Conservation (phyloP, 306 rosid species). For the Cajanus cajan region DNA sequence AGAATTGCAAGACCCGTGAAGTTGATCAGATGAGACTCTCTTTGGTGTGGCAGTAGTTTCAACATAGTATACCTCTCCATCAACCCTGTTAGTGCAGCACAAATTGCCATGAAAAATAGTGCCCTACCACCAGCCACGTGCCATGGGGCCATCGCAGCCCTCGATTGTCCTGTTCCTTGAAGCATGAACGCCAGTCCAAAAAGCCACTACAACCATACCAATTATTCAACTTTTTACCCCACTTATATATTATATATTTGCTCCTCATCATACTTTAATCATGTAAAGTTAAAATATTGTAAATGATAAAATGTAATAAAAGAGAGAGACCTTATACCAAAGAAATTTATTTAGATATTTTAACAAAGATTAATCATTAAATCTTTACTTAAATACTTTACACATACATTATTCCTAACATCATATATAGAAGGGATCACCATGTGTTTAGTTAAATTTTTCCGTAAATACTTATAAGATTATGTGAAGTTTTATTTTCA, state of each 20-base stretch:
- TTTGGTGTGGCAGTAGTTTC: not conserved
- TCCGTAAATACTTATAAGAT: too few relatives aligned
- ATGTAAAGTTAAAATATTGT: too few relatives aligned
- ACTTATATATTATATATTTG: too few relatives aligned
- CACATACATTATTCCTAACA: too few relatives aligned
- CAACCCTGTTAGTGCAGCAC: constrained; percentile 76
- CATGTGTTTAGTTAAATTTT: too few relatives aligned
- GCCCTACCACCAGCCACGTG: constrained; percentile 69
- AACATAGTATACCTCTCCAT: constrained; percentile 44
- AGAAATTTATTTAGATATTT: too few relatives aligned
- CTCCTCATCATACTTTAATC: too few relatives aligned
- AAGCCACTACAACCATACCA: constrained; percentile 54
- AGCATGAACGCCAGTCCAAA: constrained; percentile 56
- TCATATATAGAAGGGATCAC: not conserved
- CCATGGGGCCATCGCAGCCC: constrained; percentile 43
- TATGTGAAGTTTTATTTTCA: too few relatives aligned
- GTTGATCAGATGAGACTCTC: constrained; percentile 56
- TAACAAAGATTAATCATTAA: too few relatives aligned
- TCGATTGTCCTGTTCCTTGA: constrained; percentile 14
- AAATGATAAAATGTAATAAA: too few relatives aligned
- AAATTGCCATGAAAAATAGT: constrained; percentile 62
- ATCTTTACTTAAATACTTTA: too few relatives aligned
- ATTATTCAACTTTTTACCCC: not conserved
- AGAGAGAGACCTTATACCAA: too few relatives aligned
- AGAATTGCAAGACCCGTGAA: constrained; percentile 63